Evolutionary conservation across 441 rosid genomes (phyloP), one percentile per base, ranked within the genome.

Genomic region (Erodium trifolium): DNA sequence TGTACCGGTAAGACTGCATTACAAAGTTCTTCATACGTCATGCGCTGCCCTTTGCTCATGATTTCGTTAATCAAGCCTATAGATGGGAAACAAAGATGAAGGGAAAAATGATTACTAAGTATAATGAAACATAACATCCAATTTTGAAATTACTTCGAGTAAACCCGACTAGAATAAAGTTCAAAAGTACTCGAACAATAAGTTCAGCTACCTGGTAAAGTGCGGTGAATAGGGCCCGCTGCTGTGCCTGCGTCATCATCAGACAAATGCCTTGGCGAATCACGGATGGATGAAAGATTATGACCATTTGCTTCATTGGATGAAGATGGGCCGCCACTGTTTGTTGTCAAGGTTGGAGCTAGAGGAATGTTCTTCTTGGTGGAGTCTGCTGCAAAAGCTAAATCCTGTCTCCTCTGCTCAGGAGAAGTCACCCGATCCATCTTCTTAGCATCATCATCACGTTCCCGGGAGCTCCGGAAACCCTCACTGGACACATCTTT

Each of bases 21-120:
- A 73, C 95, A 95, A 63, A 95, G 97, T 79, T 92, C 97, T 77
- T 91, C 96, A 73, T 86, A 91, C 3, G 97, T 79, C 97, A 91
- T 92, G 75, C 95, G 89, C 81, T 73, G 84, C 75, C 97, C 90
- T 88, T 89, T 87, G 86, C 93, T 86, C 98, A 92, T 88, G 65
- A 95, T 95, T 71, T 95, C 95, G 77, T 86, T 87, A 74, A 95
- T 88, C 81, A 92, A 80, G 47, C 90, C 97, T 90, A 71, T 60
- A 65, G 31, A 62, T 12, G 14, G 17, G 18, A 45, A 8, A 41
- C 47, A 29, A 16, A 37, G 14, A 51, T 39, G 39, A 18, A 37
- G 0, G 41, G 19, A 53, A 67, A 65, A 13, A 65, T 18, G 37
- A n/a, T 63, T 39, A 16, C 39, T 0, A 10, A 16, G 63, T 11